Conservation (phyloP, 176 grass and related monocot genomes). For the Oryza glumipatula region DNA sequence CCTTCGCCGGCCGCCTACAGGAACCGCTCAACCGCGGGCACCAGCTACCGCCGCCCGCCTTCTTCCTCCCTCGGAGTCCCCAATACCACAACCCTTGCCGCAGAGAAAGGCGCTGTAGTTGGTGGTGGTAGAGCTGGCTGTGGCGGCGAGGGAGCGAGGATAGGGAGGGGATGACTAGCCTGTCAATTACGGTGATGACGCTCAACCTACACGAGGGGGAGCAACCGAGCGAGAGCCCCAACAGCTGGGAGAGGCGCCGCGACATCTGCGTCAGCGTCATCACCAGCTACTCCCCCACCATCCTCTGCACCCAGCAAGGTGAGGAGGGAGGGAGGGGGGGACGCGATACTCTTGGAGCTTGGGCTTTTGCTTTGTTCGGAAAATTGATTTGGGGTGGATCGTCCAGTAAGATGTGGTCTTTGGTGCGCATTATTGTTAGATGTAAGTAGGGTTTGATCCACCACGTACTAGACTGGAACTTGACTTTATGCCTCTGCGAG, state of each 20-base stretch:
- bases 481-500: constrained; percentile 8
- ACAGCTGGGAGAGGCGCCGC: constrained; percentile 85
- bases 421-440: constrained; percentile 4
- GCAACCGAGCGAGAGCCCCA: constrained; percentile 71
- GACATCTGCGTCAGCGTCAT: constrained; percentile 97
- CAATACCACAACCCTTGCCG: neutral
- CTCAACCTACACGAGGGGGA: constrained; percentile 90
- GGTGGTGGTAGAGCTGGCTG: neutral
- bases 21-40: neutral
- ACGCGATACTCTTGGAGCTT: neutral
- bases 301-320: constrained; percentile 99
- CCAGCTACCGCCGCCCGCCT: neutral
- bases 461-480: neutral
- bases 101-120: neutral
- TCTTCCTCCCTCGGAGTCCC: neutral
- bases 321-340: constrained; percentile 26
- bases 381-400: constrained; percentile 29
- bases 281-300: constrained; percentile 87
- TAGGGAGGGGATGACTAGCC: constrained; percentile 62
- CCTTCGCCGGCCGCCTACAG: neutral
- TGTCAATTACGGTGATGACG: constrained; percentile 90
- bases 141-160: neutral
- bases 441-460: constrained; percentile 7
- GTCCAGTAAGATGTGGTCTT: constrained; percentile 29
- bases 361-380: constrained; percentile 4